phyloP scores from a whole-genome alignment of 345 rosid species.

The Eutrema japonicum region DNA sequence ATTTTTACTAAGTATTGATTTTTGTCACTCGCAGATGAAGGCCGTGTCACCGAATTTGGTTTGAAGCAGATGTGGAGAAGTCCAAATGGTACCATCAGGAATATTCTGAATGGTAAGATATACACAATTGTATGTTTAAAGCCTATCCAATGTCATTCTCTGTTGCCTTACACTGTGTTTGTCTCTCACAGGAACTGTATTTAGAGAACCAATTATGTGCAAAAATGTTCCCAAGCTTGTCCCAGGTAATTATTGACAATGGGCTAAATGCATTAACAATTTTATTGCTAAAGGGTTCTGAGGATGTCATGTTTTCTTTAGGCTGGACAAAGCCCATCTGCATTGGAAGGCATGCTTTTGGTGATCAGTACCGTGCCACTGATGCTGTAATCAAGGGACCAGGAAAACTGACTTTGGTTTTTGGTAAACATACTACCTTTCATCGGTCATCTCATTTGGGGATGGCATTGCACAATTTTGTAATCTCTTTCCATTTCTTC shows the following conservation, averaged over 20 bases:
- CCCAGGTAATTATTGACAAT: slow-evolving; percentile 55
- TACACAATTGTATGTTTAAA: slow-evolving; percentile 2
- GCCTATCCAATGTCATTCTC: slow-evolving; percentile 5
- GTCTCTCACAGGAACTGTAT: slow-evolving; percentile 81
- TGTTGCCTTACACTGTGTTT: slow-evolving; percentile 11
- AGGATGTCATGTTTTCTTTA: slow-evolving; percentile 35
- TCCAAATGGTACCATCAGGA: slow-evolving; percentile 96
- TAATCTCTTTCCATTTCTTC: not conserved
- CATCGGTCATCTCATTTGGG: not conserved
- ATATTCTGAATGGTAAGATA: slow-evolving; percentile 83
- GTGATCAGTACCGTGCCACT: slow-evolving; percentile 96
- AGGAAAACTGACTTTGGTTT: slow-evolving; percentile 88
- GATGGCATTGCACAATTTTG: slow-evolving; percentile 13
- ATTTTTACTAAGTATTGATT: slow-evolving; percentile 22
- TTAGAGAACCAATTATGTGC: slow-evolving; percentile 97
- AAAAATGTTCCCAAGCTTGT: slow-evolving; percentile 86
- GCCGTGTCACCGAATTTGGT: slow-evolving; percentile 79
- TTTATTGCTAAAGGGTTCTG: slow-evolving; percentile 1
- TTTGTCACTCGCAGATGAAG: slow-evolving; percentile 66
- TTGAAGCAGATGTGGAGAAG: slow-evolving; percentile 99
- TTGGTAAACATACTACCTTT: slow-evolving; percentile 53
- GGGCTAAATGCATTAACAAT: not conserved
- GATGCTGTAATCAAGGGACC: slow-evolving; percentile 89
- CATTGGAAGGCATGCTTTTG: slow-evolving; percentile 99
- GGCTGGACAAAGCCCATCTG: slow-evolving; percentile 99